Evolutionary conservation across 257 asterid species (phyloP), one percentile per base, ranked within the genome.

Genomic region (Plectranthus barbatus): DNA sequence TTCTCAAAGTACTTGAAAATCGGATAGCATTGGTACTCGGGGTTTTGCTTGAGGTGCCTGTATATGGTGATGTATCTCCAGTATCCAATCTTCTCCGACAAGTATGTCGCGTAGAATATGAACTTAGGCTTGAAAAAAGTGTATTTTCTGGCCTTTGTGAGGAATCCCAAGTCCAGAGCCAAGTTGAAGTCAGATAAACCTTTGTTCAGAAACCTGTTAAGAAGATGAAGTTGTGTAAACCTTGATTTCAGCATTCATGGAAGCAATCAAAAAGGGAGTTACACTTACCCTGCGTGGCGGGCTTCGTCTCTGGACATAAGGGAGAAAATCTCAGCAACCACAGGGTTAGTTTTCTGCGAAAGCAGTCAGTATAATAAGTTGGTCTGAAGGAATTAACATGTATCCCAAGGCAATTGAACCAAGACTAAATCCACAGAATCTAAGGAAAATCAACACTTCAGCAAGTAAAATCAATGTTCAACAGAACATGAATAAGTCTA

Each of bases 21-120:
- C 0, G 99, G 99, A 64, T 93, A 93, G 73, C 96, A 90, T 53
- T 83, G 94, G 79, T 77, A 93, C 57, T 93, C 95, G 0, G 97
- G 97, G 62, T 93, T 93, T 46, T 85, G 74, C 77, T 90, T 93
- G 61, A 93, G 95, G 76, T 93, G 99, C 77, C 99, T 75, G 79
- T 84, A 87, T 59, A 93, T 93, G 73, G 99, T 87, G 41, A 93
- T 93, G 92, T 90, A 93, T 62, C 99, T 87, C 99, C 99, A 93
- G 85, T 93, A 93, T 6, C 99, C 99, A 10, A 93, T 93, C 86
- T 93, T 81, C 65, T 78, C 87, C 24, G 87, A 76, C 77, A 81
- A 69, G 52, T 81, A 81, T 9, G 84, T 81, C 0, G 87, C 84
- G 2, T 81, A 81, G 80, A 81, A 81, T 19, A 93, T 93, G 91